phyloP scores from a whole-genome alignment of 1,139 yeast species.

The Blastobotrys proliferans region DNA sequence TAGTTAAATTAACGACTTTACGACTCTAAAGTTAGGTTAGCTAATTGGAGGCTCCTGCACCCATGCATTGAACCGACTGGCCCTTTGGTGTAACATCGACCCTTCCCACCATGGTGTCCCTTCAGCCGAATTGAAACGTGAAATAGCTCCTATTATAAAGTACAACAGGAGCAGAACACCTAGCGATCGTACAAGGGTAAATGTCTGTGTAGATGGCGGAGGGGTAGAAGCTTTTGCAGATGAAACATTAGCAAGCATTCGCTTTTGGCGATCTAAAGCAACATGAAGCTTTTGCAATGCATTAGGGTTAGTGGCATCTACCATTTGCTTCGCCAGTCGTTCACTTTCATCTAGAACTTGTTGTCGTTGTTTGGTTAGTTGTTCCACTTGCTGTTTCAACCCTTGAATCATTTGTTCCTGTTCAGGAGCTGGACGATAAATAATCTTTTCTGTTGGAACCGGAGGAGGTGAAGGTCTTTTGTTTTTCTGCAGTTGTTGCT shows the following conservation, averaged over 20 bases:
- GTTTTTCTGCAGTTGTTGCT: slow-evolving; percentile 9
- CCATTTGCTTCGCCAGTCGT: background rate
- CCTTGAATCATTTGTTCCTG: slow-evolving; percentile 8
- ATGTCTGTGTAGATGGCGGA: too few species aligned
- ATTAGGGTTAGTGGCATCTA: slow-evolving; percentile 1
- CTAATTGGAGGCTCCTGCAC: slow-evolving; percentile 5
- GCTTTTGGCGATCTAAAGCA: slow-evolving; percentile 5
- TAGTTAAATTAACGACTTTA: background rate
- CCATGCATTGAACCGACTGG: slow-evolving; percentile 5
- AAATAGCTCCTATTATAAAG: too few species aligned
- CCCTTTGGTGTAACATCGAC: slow-evolving; percentile 4
- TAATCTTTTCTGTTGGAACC: background rate
- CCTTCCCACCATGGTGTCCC: slow-evolving; percentile 10
- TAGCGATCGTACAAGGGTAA: too few species aligned
- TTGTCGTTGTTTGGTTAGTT: slow-evolving; percentile 14
- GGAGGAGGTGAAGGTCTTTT: background rate
- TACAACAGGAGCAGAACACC: too few species aligned
- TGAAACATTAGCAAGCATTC: slow-evolving; percentile 2
- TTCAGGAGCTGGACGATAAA: slow-evolving; percentile 3
- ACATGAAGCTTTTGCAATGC: slow-evolving; percentile 4
- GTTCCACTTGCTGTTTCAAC: slow-evolving; percentile 12
- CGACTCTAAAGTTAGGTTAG: background rate
- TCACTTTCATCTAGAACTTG: slow-evolving; percentile 1
- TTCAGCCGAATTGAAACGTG: too few species aligned
- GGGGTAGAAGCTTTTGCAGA: background rate